These are phyloP conservation scores for Phanerochaete carnosa DNA, from an alignment of 768 basidiomycete species.

Conservation along the genomic window DNA sequence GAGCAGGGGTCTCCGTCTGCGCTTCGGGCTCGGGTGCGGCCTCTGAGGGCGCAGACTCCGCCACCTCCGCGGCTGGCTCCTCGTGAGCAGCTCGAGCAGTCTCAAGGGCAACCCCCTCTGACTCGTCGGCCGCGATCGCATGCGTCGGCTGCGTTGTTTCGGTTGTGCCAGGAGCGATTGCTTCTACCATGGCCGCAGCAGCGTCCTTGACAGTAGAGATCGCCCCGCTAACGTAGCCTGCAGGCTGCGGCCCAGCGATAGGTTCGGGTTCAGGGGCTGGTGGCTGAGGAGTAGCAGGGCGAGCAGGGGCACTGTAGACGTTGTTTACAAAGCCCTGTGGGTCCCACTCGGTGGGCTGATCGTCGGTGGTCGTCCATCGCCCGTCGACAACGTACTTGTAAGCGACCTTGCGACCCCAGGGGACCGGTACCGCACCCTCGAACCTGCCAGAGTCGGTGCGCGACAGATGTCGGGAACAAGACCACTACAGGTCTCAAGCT, in stretches of 20 bases:
- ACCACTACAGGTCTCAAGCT: constrained; percentile 44
- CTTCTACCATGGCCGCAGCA: constrained; percentile 21
- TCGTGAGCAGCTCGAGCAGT: too few species aligned
- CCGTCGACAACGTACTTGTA: constrained; percentile 87
- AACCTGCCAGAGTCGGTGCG: constrained; percentile 52
- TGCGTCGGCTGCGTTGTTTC: constrained; percentile 10
- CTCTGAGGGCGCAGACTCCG: constrained; percentile 2
- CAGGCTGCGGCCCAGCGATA: neutral
- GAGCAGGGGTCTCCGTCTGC: constrained; percentile 4
- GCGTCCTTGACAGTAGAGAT: constrained; percentile 18
- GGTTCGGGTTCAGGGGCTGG: constrained; percentile 12
- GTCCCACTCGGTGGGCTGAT: constrained; percentile 60
- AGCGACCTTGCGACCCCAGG: constrained; percentile 57
- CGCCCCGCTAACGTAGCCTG: constrained; percentile 12
- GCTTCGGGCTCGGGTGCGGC: constrained; percentile 9
- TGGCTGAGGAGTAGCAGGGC: constrained; percentile 28
- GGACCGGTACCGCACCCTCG: constrained; percentile 47
- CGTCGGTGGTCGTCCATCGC: constrained; percentile 52
- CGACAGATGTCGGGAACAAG: constrained; percentile 50
- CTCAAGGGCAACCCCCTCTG: neutral
- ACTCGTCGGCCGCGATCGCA: constrained; percentile 4
- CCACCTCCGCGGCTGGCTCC: constrained; percentile 1
- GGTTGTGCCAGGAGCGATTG: constrained; percentile 21
- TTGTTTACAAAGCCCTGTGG: constrained; percentile 69
- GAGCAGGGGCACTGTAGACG: constrained; percentile 51